Conservation (phyloP, 345 rosid species). For the Camelina laxa region DNA sequence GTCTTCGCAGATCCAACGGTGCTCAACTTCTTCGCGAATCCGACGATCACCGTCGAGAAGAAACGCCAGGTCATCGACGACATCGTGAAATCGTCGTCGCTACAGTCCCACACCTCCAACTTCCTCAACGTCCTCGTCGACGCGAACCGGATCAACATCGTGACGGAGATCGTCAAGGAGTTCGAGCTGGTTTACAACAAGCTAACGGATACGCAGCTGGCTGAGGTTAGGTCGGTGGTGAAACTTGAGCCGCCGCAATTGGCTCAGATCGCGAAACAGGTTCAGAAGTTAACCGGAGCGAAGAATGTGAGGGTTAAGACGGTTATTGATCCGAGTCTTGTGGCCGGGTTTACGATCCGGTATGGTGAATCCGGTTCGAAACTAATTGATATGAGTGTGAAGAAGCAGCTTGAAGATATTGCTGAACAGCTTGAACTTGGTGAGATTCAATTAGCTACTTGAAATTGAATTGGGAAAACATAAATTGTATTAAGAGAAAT, state of each 20-base stretch:
- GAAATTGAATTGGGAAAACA: constrained; percentile 16
- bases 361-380: constrained; percentile 81
- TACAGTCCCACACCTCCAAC: constrained; percentile 66
- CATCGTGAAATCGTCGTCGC: constrained; percentile 49
- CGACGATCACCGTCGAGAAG: constrained; percentile 54
- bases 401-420: constrained; percentile 92
- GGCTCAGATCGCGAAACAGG: constrained; percentile 89
- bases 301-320: constrained; percentile 90
- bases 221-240: constrained; percentile 86
- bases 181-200: constrained; percentile 72
- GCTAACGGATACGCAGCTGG: constrained; percentile 76
- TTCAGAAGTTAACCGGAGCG: constrained; percentile 87
- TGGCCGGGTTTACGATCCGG: constrained; percentile 90
- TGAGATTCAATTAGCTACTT: constrained; percentile 66
- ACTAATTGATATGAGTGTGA: constrained; percentile 91
- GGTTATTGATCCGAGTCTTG: constrained; percentile 70
- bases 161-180: constrained; percentile 73
- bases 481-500: not conserved
- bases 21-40: constrained; percentile 64
- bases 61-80: constrained; percentile 68
- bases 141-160: constrained; percentile 58
- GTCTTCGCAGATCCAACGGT: constrained; percentile 64
- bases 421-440: constrained; percentile 79
- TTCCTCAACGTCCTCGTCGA: constrained; percentile 76
- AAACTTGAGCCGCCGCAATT: constrained; percentile 72